Evolutionary conservation across 2,329 filamentous ascomycete genomes (phyloP).

Genomic region (Penicillium sp.): DNA sequence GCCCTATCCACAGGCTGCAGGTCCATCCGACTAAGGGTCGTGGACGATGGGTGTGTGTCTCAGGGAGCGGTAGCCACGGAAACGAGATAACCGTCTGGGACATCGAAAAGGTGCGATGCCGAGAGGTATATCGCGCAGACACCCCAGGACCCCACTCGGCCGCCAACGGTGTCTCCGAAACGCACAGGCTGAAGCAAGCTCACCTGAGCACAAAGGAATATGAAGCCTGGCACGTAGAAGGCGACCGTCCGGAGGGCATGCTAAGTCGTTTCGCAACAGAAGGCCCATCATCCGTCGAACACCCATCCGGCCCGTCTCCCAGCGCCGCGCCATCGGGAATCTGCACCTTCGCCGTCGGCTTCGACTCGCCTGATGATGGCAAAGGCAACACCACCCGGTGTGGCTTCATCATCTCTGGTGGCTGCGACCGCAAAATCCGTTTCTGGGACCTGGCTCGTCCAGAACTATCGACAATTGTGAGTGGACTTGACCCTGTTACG

Average conservation of each 20-base stretch:
- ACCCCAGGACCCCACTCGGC: constrained; percentile 27
- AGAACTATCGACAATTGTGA: constrained; percentile 80
- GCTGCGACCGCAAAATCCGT: constrained; percentile 85
- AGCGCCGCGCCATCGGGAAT: constrained; percentile 56
- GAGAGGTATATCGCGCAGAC: constrained; percentile 80
- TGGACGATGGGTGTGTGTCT: constrained; percentile 84
- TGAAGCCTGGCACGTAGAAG: constrained; percentile 86
- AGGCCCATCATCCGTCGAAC: constrained; percentile 62
- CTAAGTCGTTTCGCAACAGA: constrained; percentile 76
- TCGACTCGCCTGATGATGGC: constrained; percentile 71
- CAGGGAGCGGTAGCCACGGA: constrained; percentile 82
- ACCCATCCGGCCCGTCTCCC: constrained; percentile 36
- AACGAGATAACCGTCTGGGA: constrained; percentile 93
- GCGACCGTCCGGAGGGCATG: constrained; percentile 85
- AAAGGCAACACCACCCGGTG: constrained; percentile 62
- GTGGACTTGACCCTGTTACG: constrained; percentile 74
- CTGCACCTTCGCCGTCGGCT: constrained; percentile 74
- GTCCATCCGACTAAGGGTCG: constrained; percentile 79
- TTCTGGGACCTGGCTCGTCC: constrained; percentile 89
- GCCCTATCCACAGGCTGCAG: constrained; percentile 77
- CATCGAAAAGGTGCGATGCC: constrained; percentile 84
- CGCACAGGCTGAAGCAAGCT: constrained; percentile 21
- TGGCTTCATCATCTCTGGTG: constrained; percentile 84
- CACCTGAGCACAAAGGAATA: constrained; percentile 62
- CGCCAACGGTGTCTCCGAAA: constrained; percentile 42